phyloP scores from a whole-genome alignment of 2,329 filamentous ascomycete genomes.

The Pseudogymnoascus pannorum region DNA sequence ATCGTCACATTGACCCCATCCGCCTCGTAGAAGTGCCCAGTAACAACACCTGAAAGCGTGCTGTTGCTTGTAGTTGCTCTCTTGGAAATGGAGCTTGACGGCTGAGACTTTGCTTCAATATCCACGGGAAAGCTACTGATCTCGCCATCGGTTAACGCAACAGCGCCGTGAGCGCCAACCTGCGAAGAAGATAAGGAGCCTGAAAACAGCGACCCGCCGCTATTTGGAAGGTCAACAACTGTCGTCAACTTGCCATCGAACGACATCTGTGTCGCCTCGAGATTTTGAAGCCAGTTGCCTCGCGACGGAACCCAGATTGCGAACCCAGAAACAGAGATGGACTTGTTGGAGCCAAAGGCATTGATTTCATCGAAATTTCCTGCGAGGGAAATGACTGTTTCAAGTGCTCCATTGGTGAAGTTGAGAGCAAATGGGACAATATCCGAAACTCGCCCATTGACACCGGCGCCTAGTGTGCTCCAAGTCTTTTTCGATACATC shows the following conservation, averaged over 20 bases:
- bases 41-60: slow-evolving; percentile 60
- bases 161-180: slow-evolving; percentile 66
- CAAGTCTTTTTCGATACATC: slow-evolving; percentile 62
- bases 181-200: slow-evolving; percentile 75
- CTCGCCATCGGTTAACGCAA: slow-evolving; percentile 47
- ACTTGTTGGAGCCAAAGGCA: slow-evolving; percentile 55
- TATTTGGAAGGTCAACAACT: slow-evolving; percentile 53
- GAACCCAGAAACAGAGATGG: slow-evolving; percentile 63
- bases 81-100: slow-evolving; percentile 37
- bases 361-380: slow-evolving; percentile 71
- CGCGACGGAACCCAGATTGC: slow-evolving; percentile 86
- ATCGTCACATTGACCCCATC: slow-evolving; percentile 74
- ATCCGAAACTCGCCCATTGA: slow-evolving; percentile 68
- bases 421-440: slow-evolving; percentile 77
- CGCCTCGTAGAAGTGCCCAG: slow-evolving; percentile 69
- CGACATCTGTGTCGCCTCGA: slow-evolving; percentile 55
- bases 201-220: slow-evolving; percentile 62
- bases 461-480: slow-evolving; percentile 74
- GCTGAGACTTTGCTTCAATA: slow-evolving; percentile 36
- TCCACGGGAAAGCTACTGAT: slow-evolving; percentile 53
- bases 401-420: slow-evolving; percentile 57
- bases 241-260: slow-evolving; percentile 69
- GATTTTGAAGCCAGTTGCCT: slow-evolving; percentile 80
- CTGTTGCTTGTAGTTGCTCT: slow-evolving; percentile 35
- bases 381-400: slow-evolving; percentile 70